Conservation (phyloP, 306 rosid species). For the Cotoneaster glaucophyllus region DNA sequence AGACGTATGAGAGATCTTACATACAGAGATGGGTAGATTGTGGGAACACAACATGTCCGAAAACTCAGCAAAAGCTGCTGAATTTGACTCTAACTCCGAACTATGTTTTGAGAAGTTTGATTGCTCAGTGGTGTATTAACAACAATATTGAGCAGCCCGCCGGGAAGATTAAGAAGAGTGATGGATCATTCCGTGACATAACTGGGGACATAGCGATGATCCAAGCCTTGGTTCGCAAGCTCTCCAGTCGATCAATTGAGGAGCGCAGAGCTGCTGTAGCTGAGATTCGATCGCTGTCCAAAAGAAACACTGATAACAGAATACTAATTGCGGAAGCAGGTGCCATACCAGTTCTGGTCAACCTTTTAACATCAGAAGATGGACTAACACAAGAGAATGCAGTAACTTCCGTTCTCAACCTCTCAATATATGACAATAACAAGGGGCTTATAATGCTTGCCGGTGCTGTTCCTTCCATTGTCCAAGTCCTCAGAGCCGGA, state of each 20-base stretch:
- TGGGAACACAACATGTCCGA: constrained; percentile 83
- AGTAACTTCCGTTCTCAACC: constrained; percentile 88
- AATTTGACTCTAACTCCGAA: constrained; percentile 80
- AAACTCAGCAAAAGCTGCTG: constrained; percentile 94
- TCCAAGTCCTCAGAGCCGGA: constrained; percentile 86
- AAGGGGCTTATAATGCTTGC: constrained; percentile 96
- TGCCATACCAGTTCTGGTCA: constrained; percentile 77
- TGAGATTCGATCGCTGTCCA: constrained; percentile 82
- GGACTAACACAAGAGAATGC: constrained; percentile 78
- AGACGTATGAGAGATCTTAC: constrained; percentile 95
- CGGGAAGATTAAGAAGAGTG: constrained; percentile 78
- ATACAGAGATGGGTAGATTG: constrained; percentile 97
- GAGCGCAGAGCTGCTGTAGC: constrained; percentile 68
- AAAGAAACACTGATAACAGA: constrained; percentile 91
- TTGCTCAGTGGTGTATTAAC: constrained; percentile 75
- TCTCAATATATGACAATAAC: constrained; percentile 84
- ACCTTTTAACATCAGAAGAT: constrained; percentile 74
- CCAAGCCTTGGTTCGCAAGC: constrained; percentile 58
- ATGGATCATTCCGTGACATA: constrained; percentile 82
- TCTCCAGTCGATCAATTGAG: constrained; percentile 61
- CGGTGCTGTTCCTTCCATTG: constrained; percentile 89
- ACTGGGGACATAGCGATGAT: constrained; percentile 79
- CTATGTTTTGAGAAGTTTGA: constrained; percentile 84
- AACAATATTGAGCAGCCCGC: constrained; percentile 82
- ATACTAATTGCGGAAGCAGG: constrained; percentile 92